Evolutionary conservation across 148 eudicot species (phyloP).

Genomic region (Rhododendron henanense): DNA sequence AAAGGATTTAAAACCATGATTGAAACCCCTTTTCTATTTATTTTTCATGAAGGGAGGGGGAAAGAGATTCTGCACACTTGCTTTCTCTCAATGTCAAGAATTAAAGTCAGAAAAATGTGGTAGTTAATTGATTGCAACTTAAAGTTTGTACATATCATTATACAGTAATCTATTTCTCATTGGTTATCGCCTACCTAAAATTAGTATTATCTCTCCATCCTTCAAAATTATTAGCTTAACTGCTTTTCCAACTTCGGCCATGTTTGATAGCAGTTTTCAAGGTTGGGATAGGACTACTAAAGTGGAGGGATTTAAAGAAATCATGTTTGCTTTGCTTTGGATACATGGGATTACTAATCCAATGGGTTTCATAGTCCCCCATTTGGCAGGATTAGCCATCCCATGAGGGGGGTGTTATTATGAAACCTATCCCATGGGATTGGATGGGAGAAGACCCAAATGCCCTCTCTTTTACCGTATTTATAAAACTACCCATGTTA

Average conservation of each 20-base stretch:
- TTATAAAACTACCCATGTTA: no score
- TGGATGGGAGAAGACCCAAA: no score
- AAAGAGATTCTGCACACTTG: neutral
- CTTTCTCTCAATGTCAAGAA: neutral
- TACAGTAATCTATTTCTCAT: neutral
- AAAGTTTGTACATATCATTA: neutral
- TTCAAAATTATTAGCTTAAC: neutral
- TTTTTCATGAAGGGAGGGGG: neutral
- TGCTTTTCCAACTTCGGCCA: neutral
- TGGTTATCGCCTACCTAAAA: neutral
- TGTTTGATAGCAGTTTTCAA: no score
- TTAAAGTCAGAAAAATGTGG: neutral
- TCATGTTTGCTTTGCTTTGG: no score
- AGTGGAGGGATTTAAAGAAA: no score
- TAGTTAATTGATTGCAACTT: neutral
- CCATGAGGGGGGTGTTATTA: no score
- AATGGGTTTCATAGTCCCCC: no score
- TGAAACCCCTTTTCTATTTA: neutral
- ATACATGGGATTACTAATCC: no score
- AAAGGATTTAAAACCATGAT: neutral
- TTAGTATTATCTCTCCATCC: neutral
- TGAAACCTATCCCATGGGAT: no score
- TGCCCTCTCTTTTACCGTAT: no score
- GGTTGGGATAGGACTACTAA: no score
- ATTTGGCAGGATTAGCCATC: no score